Evolutionary conservation across 352 stramenopile genomes (phyloP).

Genomic region (Phytophthora parvispora): DNA sequence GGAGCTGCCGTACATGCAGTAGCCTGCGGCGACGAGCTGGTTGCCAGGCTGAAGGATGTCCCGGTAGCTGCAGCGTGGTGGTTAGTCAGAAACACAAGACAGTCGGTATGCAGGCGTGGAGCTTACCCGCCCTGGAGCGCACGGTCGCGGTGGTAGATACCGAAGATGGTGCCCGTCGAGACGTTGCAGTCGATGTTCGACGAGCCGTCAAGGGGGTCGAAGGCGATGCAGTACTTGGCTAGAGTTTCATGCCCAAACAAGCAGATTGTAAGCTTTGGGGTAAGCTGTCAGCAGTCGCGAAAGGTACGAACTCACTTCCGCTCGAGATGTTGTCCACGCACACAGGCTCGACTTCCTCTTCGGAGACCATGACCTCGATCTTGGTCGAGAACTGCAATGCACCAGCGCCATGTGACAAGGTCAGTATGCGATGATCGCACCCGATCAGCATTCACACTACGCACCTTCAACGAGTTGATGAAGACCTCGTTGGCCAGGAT

Average conservation of each 20-base stretch:
- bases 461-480: constrained; percentile 94
- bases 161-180: constrained; percentile 99
- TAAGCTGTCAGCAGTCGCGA: not conserved
- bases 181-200: constrained; percentile 99
- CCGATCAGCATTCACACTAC: not conserved
- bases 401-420: constrained; percentile 13
- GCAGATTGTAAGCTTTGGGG: not conserved
- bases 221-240: constrained; percentile 98
- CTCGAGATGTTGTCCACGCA: constrained; percentile 81
- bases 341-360: constrained; percentile 98
- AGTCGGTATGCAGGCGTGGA: not conserved
- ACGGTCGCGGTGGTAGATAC: constrained; percentile 94
- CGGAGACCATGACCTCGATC: constrained; percentile 97
- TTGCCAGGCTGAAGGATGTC: constrained; percentile 95
- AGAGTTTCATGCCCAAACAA: not conserved
- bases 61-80: constrained; percentile 56
- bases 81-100: constrained; percentile 1
- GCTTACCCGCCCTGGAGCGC: constrained; percentile 42
- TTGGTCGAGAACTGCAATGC: constrained; percentile 91
- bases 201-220: constrained; percentile 98
- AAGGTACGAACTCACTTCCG: constrained; percentile 41
- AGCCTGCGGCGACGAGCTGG: constrained; percentile 96
- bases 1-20: constrained; percentile 99
- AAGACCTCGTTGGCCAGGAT: constrained; percentile 98
- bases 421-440: constrained; percentile 4